Evolutionary conservation across 768 basidiomycete genomes (phyloP), one percentile per base, ranked within the genome.

Genomic region (Daedalea quercina): DNA sequence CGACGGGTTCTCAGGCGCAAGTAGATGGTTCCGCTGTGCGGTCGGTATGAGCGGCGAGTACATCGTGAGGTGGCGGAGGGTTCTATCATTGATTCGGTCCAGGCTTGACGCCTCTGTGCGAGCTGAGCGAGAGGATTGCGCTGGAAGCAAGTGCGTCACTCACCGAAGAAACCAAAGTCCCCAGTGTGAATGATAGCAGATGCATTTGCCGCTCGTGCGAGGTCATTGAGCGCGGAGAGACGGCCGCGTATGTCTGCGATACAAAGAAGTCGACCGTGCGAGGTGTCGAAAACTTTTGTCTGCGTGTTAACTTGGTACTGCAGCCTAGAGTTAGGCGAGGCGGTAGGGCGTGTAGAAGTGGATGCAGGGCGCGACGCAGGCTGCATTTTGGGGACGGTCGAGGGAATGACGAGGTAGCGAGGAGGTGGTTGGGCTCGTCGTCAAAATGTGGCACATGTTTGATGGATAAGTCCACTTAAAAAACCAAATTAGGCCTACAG

Each of bases 91-190:
- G 71, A 99, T 96, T 60, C 91, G 76, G 17, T 90, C 86, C 47
- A 95, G 76, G 67, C 90, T 92, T 57, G 76, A 75, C 25, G 81
- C 74, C 69, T 94, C 90, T 92, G 23, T 23, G 33, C 37, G 9
- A 53, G 43, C 44, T 19, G 9, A 31, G 31, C 8, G 33, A n/a
- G 25, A 47, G n/a, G 33, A 20, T 31, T 31, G 28, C 6, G 11
- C 6, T 31, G 4, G 13, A 17, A 51, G 3, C 6, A 41, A 34
- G n/a, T 22, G 41, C 19, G 11, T 20, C 12, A 51, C 77, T 57
- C 59, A 85, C 90, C 92, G 69, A 95, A 96, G 73, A 99, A 96
- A 54, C 96, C 96, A 82, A 98, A 98, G 74, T 99, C 96, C 50
- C 96, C 96, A 0, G 94, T 95, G 67, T 98, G 95, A 54, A 99